A percentile compares a stretch with the other conserved stretches of the same genome.
Evolutionary conservation across 225 moss, liverwort and hornwort genomes (phyloP).

Genomic region (Anthoceros angustus): DNA sequence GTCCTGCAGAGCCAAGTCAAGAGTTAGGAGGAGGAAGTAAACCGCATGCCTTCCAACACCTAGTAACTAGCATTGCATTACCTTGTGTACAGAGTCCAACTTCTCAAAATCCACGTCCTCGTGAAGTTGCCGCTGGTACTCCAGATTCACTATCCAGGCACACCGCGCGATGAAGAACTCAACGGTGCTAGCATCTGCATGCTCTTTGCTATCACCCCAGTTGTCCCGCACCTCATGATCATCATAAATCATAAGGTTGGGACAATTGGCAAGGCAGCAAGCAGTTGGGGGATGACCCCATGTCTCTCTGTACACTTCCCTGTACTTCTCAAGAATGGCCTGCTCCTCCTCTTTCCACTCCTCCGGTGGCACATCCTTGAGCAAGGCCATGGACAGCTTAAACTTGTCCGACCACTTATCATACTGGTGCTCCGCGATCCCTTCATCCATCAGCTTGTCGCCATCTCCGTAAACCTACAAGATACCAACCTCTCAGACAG

Average conservation of each 20-base stretch:
- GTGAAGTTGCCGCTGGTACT: conserved; percentile 81
- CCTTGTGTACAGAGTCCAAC: conserved; percentile 45
- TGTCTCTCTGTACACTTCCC: conserved; percentile 75
- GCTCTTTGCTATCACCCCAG: conserved; percentile 56
- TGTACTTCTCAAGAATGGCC: conserved; percentile 48
- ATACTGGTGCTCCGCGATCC: conserved; percentile 25
- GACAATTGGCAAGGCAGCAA: conserved; percentile 72
- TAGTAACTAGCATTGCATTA: conserved; percentile 8
- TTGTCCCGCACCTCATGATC: conserved; percentile 95
- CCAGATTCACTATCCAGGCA: conserved; percentile 71
- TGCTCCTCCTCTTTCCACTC: conserved; percentile 35
- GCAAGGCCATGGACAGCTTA: conserved; percentile 28
- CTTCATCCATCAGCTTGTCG: conserved; percentile 66
- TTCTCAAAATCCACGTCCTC: conserved; percentile 50
- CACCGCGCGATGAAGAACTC: conserved; percentile 80
- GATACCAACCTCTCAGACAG: neutral
- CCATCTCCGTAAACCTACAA: conserved; percentile 88
- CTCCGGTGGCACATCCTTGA: conserved; percentile 16
- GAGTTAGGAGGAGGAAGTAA: neutral
- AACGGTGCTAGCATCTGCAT: conserved; percentile 32
- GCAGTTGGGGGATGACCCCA: conserved; percentile 76
- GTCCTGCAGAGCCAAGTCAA: conserved; percentile 28
- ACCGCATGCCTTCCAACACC: conserved; percentile 3
- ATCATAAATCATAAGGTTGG: conserved; percentile 92
- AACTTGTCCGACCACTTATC: conserved; percentile 81